A percentile compares a stretch with the other conserved stretches of the same genome.
Conservation (phyloP, 768 basidiomycete species). For the Tylopilus felleus region DNA sequence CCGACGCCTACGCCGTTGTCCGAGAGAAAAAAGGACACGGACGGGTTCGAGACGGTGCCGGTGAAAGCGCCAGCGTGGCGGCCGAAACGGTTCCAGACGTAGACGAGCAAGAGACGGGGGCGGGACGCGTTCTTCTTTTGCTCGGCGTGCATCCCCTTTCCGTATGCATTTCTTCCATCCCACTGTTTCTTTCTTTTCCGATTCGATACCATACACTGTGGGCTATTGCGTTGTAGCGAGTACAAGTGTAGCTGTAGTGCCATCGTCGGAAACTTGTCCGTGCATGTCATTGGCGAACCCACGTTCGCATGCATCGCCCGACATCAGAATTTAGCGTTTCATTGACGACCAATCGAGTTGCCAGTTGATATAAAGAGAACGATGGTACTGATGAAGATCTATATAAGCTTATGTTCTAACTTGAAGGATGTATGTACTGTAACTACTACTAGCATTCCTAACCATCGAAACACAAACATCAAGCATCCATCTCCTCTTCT, state of each 20-base stretch:
- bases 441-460: too few species aligned
- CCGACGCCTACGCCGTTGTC: conserved; percentile 30
- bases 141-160: background rate
- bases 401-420: too few species aligned
- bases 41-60: conserved; percentile 67
- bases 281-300: too few species aligned
- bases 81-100: conserved; percentile 15
- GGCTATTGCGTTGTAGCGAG: conserved; percentile 5
- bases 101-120: background rate
- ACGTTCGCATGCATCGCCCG: too few species aligned
- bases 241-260: conserved; percentile 9
- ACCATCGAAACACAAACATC: background rate
- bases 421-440: too few species aligned
- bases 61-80: conserved; percentile 28
- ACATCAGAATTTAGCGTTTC: too few species aligned
- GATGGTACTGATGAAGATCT: too few species aligned
- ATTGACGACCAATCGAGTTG: too few species aligned
- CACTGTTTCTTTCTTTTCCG: background rate
- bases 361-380: too few species aligned
- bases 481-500: background rate
- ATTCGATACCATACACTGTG: conserved; percentile 10
- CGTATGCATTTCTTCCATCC: background rate
- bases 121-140: background rate
- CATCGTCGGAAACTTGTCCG: background rate
- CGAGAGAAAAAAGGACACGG: conserved; percentile 52